Conservation (phyloP, 345 rosid species). For the Camelina sativa region DNA sequence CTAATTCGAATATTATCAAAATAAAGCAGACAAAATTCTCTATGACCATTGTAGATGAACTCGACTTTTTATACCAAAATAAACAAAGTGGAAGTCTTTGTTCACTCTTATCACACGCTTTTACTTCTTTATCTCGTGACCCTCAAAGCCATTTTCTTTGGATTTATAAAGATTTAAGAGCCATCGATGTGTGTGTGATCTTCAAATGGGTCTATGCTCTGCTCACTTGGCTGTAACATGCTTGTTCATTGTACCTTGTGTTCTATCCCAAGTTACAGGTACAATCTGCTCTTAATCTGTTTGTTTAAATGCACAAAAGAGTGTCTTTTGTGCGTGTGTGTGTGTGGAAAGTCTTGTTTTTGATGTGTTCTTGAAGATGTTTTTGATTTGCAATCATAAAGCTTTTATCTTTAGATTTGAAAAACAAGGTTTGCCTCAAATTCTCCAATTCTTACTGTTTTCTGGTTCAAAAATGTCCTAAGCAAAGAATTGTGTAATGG, state of each 20-base stretch:
- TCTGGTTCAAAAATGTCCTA: not conserved
- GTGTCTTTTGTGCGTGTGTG: constrained; percentile 4
- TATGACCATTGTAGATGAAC: constrained; percentile 17
- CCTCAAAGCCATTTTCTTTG: constrained; percentile 16
- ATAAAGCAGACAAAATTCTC: constrained; percentile 40
- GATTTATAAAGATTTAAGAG: not conserved
- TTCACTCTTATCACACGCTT: constrained; percentile 35
- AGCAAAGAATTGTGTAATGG: not conserved
- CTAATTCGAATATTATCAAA: constrained; percentile 27
- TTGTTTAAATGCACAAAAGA: constrained; percentile 26
- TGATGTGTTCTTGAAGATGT: not conserved
- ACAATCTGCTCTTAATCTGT: constrained; percentile 35
- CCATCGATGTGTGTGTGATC: constrained; percentile 39
- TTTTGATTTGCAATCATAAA: not conserved
- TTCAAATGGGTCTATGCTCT: constrained; percentile 65
- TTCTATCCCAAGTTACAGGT: constrained; percentile 65
- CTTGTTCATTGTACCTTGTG: constrained; percentile 48
- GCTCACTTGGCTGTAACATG: constrained; percentile 43
- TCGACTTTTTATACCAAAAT: constrained; percentile 26
- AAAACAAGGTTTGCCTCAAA: not conserved
- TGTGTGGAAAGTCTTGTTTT: not conserved
- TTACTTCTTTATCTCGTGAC: constrained; percentile 36
- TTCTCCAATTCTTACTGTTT: constrained; percentile 19
- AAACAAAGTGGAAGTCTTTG: constrained; percentile 19
- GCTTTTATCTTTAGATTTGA: not conserved